These are phyloP conservation scores for Pythium vanterpoolii DNA, from an alignment of 352 stramenopile genomes.

Conservation along the genomic window DNA sequence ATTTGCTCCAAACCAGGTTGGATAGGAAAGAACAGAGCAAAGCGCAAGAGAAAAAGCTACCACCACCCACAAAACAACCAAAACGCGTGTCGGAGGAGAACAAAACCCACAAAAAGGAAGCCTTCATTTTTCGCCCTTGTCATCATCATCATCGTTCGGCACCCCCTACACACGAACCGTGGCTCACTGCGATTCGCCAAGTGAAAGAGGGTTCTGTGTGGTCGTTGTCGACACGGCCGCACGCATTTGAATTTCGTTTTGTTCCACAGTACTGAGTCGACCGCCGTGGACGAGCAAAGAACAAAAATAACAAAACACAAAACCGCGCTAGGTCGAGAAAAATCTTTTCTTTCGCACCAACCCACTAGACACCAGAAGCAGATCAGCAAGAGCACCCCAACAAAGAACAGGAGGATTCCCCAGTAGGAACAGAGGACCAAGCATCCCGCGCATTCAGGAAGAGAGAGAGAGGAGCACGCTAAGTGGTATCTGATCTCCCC, in stretches of 20 bases:
- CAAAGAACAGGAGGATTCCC: neutral
- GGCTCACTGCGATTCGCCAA: no score
- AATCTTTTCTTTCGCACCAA: constrained; percentile 21
- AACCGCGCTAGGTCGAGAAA: constrained; percentile 11
- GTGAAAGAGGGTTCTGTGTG: no score
- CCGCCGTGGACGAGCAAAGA: neutral
- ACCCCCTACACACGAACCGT: no score
- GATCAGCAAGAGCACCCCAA: neutral
- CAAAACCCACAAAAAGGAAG: constrained; percentile 12
- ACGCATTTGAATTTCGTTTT: constrained; percentile 14
- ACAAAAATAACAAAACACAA: constrained; percentile 1
- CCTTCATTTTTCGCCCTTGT: constrained; percentile 5
- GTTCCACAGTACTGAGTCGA: neutral
- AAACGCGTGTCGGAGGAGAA: constrained; percentile 3
- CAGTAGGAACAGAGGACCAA: neutral
- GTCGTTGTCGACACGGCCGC: no score
- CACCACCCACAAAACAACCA: constrained; percentile 7
- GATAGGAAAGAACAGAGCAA: constrained; percentile 24
- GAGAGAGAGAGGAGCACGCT: neutral
- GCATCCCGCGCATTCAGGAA: neutral
- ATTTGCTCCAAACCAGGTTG: constrained; percentile 14
- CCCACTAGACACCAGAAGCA: neutral
- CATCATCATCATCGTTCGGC: constrained; percentile 1
- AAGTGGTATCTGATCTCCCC: neutral
- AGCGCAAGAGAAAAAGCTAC: constrained; percentile 10